Evolutionary conservation across 2,329 filamentous ascomycete genomes (phyloP).

Genomic region (Xylaria sp.): DNA sequence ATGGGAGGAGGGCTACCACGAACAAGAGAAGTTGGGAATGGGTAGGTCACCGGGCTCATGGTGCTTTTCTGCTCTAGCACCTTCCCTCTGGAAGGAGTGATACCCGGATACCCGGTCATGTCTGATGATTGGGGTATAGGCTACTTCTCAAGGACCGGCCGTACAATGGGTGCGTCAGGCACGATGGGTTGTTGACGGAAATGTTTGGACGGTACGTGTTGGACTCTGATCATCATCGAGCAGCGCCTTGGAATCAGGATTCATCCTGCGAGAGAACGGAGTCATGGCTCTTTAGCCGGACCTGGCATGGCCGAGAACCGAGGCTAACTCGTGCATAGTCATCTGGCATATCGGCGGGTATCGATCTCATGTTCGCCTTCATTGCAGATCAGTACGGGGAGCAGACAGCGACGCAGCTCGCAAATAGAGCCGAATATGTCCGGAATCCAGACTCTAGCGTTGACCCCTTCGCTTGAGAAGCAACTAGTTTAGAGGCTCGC

Average conservation of each 20-base stretch:
- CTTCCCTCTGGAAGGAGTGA: not conserved
- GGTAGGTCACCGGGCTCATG: constrained; percentile 48
- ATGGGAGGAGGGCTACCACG: constrained; percentile 71
- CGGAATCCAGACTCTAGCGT: constrained; percentile 60
- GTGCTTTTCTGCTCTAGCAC: not conserved
- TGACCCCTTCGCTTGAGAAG: constrained; percentile 64
- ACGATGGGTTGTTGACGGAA: constrained; percentile 73
- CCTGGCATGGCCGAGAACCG: not conserved
- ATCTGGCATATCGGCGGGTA: constrained; percentile 68
- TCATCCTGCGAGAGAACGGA: not conserved
- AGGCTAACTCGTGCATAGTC: constrained; percentile 48
- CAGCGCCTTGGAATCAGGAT: not conserved
- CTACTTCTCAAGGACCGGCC: constrained; percentile 57
- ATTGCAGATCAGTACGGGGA: constrained; percentile 65
- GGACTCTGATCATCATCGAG: constrained; percentile 2
- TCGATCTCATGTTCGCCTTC: constrained; percentile 70
- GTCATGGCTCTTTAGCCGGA: not conserved
- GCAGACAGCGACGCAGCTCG: constrained; percentile 59
- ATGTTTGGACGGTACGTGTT: constrained; percentile 65
- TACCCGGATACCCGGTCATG: not conserved
- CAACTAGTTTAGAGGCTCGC: not conserved
- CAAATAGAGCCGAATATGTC: constrained; percentile 67
- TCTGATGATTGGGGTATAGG: constrained; percentile 39
- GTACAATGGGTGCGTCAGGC: constrained; percentile 71
- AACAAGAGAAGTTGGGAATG: constrained; percentile 70